A percentile compares a stretch with the other conserved stretches of the same genome.
phyloP scores from a whole-genome alignment of 768 basidiomycete species.

The Hydnum rufescens region DNA sequence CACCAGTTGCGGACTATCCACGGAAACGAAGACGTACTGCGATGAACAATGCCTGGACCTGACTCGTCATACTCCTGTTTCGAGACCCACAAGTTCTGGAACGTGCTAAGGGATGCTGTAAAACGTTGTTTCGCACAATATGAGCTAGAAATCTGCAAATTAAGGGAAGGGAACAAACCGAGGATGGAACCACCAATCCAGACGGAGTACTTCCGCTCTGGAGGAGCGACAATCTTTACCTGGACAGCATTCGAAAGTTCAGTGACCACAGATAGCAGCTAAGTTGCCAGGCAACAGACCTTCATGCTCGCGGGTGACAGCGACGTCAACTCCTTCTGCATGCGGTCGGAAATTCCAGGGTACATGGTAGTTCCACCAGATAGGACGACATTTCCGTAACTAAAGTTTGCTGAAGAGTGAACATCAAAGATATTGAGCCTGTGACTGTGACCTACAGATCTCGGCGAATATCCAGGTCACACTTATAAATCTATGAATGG shows the following conservation, averaged over 20 bases:
- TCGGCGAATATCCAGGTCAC: slow-evolving; percentile 27
- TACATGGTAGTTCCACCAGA: slow-evolving; percentile 88
- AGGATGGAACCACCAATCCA: slow-evolving; percentile 83
- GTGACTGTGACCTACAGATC: slow-evolving; percentile 13
- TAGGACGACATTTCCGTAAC: slow-evolving; percentile 60
- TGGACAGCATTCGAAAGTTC: slow-evolving; percentile 10
- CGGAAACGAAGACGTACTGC: slow-evolving; percentile 21
- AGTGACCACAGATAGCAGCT: not conserved
- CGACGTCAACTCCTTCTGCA: slow-evolving; percentile 83
- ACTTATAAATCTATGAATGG: slow-evolving; percentile 16
- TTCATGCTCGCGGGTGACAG: slow-evolving; percentile 81
- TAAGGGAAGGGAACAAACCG: too few relatives aligned
- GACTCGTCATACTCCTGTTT: slow-evolving; percentile 86
- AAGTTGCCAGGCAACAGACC: slow-evolving; percentile 12
- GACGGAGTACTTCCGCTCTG: slow-evolving; percentile 88
- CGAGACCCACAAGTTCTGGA: slow-evolving; percentile 93
- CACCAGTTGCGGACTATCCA: not conserved
- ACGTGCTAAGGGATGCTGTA: slow-evolving; percentile 69
- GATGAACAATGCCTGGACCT: slow-evolving; percentile 61
- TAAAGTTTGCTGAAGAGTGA: not conserved
- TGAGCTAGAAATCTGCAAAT: too few relatives aligned
- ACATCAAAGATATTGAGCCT: not conserved
- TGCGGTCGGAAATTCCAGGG: slow-evolving; percentile 87
- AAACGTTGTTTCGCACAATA: slow-evolving; percentile 12
- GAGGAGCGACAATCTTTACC: slow-evolving; percentile 84